Percentiles rank a stretch among this genome's conserved stretches.
phyloP scores from a whole-genome alignment of 495 filamentous ascomycete genomes.

The Penicillium soppii region DNA sequence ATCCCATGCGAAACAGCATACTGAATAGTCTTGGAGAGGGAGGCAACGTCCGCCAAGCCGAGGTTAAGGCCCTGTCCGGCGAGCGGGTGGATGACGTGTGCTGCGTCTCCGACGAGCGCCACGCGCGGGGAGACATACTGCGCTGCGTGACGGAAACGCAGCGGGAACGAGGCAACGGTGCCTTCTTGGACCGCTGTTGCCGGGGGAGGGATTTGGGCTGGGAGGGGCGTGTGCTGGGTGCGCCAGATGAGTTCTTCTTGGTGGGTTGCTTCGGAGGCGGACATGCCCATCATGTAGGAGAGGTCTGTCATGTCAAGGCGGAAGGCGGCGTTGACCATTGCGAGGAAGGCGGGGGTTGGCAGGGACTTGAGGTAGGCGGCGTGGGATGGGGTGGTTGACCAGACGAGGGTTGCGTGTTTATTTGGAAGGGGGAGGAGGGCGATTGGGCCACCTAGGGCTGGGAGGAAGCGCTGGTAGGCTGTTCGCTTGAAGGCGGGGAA shows the following conservation, averaged over 20 bases:
- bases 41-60: slow-evolving; percentile 81
- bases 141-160: slow-evolving; percentile 86
- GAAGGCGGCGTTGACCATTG: slow-evolving; percentile 94
- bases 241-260: slow-evolving; percentile 81
- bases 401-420: slow-evolving; percentile 80
- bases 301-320: slow-evolving; percentile 77
- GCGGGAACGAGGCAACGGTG: slow-evolving; percentile 84
- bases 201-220: slow-evolving; percentile 50
- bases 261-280: slow-evolving; percentile 43
- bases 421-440: slow-evolving; percentile 88
- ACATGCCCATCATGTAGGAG: slow-evolving; percentile 68
- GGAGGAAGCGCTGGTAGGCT: slow-evolving; percentile 95
- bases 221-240: slow-evolving; percentile 61
- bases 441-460: slow-evolving; percentile 73
- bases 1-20: slow-evolving; percentile 78
- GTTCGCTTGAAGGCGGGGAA: slow-evolving; percentile 53
- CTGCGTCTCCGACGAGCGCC: slow-evolving; percentile 89
- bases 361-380: slow-evolving; percentile 80
- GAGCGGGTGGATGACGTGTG: slow-evolving; percentile 91
- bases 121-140: slow-evolving; percentile 87
- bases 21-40: slow-evolving; percentile 69
- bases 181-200: slow-evolving; percentile 71
- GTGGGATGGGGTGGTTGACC: slow-evolving; percentile 80
- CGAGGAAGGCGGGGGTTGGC: slow-evolving; percentile 66
- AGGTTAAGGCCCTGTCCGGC: slow-evolving; percentile 95